Evolutionary conservation across 1,139 yeast genomes (phyloP).

Genomic region (Yamadazyma triangularis): DNA sequence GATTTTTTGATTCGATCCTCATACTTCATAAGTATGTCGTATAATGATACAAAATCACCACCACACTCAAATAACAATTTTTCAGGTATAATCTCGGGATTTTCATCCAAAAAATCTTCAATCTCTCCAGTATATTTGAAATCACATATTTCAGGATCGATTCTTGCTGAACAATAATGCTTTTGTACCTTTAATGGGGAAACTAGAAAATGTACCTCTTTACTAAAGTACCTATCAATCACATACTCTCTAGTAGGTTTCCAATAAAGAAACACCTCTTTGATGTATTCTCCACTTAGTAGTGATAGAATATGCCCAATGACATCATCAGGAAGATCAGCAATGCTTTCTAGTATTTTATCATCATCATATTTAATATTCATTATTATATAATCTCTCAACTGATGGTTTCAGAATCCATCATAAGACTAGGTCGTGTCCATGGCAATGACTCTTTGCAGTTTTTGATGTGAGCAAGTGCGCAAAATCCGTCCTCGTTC

Average conservation of each 20-base stretch:
- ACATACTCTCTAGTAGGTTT: constrained; percentile 16
- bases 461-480: too few relatives aligned
- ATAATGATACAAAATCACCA: constrained; percentile 28
- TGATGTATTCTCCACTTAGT: too few relatives aligned
- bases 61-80: constrained; percentile 26
- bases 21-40: constrained; percentile 18
- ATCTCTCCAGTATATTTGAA: constrained; percentile 27
- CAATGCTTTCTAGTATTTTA: too few relatives aligned
- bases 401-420: too few relatives aligned
- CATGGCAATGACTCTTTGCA: too few relatives aligned
- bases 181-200: constrained; percentile 25
- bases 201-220: constrained; percentile 31
- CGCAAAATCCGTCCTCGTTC: too few relatives aligned
- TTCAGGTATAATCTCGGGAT: constrained; percentile 25
- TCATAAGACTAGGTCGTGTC: too few relatives aligned
- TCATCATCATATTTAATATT: too few relatives aligned
- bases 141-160: constrained; percentile 8
- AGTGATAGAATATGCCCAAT: too few relatives aligned
- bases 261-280: constrained; percentile 23
- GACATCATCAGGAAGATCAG: too few relatives aligned
- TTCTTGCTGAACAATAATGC: constrained; percentile 15
- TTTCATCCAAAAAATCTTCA: constrained; percentile 24
- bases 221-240: constrained; percentile 22
- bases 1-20: constrained; percentile 14
- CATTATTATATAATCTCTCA: too few relatives aligned